phyloP scores from a whole-genome alignment of 768 basidiomycete genomes.

The Leccinum truebloodii region DNA sequence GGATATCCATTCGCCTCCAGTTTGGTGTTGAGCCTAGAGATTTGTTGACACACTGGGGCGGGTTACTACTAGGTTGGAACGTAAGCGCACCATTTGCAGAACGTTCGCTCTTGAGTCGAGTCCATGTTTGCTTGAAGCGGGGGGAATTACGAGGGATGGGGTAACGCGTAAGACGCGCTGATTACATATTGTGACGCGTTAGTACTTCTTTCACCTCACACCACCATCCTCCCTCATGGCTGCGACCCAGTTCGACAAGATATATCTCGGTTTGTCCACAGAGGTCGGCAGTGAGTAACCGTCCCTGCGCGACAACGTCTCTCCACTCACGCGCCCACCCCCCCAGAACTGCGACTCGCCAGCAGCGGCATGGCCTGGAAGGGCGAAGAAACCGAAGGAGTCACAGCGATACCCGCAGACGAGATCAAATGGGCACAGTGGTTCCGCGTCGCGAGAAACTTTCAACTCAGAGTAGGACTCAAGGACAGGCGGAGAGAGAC shows the following conservation, averaged over 20 bases:
- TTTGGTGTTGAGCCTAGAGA: conserved; percentile 88
- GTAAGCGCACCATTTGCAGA: conserved; percentile 79
- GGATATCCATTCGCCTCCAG: conserved; percentile 83
- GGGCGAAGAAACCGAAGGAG: conserved; percentile 63
- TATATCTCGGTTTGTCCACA: conserved; percentile 72
- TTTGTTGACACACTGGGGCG: not conserved
- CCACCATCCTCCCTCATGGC: conserved; percentile 37
- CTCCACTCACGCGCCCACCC: conserved; percentile 4
- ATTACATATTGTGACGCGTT: conserved; percentile 33
- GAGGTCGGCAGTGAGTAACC: conserved; percentile 78
- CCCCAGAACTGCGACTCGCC: conserved; percentile 85
- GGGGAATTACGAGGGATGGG: not conserved
- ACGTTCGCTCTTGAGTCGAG: conserved; percentile 70
- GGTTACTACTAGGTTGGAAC: not conserved
- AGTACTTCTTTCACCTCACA: conserved; percentile 22
- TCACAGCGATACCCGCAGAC: conserved; percentile 60
- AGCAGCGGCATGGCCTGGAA: conserved; percentile 95
- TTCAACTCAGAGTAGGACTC: conserved; percentile 84
- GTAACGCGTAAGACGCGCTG: conserved; percentile 18
- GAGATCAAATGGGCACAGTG: conserved; percentile 91
- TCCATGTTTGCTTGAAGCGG: conserved; percentile 22
- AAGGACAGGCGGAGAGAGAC: conserved; percentile 74
- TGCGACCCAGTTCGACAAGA: conserved; percentile 83
- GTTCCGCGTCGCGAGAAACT: conserved; percentile 89
- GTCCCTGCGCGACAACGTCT: not conserved